Evolutionary conservation across 768 basidiomycete species (phyloP), one percentile per base, ranked within the genome.

Genomic region (Collybia sordida): DNA sequence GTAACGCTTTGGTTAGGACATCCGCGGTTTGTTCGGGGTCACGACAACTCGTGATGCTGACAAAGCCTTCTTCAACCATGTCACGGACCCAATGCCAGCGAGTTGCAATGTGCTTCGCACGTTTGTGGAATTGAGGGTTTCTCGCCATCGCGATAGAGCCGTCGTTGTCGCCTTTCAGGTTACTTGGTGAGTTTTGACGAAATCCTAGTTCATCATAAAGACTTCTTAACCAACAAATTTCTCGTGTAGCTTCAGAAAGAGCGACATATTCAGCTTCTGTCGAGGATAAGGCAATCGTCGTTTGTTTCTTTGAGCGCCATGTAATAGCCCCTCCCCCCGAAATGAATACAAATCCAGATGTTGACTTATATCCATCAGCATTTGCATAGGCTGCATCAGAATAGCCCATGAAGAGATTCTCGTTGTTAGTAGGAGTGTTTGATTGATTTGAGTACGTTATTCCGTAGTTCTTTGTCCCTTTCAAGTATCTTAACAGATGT

Each of bases 291-390:
- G 44, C 24, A 4, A 45, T 45, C 3, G 19, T 45, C 2, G 23
- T 45, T 35, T 45, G 44, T 14, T 45, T 45, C 15, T 45, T 28
- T 64, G 67, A 66, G 4, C 56, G 55, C 78, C 78, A 80, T 6
- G 57, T 55, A 5, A 80, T 60, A 2, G 67, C 60, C 0, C 67
- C 70, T 0, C 59, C 60, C 62, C 69, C 8, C 42, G 63, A 46
- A 53, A 71, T 12, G 65, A 70, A 27, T 49, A 71, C 54, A 39
- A 61, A 65, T 0, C 62, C 64, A 9, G 52, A 48, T 11, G 55
- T 54, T 18, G 42, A 69, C 19, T 57, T 36, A 4, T 25, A 22
- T 11, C 37, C 35, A 15, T 47, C 46, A 4, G 35, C 12, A 23
- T 39, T 47, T 6, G 46, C 35, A 24, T n/a, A 47, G 6, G 35